Percentiles rank a stretch among this genome's conserved stretches.
Conservation (phyloP, 495 filamentous ascomycete species). For the Penicilliopsis zonata region DNA sequence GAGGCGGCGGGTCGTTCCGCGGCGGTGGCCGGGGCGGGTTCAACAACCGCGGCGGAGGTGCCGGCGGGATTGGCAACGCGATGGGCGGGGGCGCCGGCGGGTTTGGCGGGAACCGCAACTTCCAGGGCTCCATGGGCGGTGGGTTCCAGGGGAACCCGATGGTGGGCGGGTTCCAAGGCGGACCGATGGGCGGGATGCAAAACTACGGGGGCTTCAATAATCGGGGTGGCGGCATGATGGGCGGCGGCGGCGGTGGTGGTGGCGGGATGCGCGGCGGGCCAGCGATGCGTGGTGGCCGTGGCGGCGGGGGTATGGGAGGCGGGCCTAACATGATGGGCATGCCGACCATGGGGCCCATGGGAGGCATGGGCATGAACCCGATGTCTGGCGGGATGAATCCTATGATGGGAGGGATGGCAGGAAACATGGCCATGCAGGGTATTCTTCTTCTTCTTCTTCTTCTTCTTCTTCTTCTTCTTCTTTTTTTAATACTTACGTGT, state of each 20-base stretch:
- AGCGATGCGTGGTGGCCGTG: constrained; percentile 47
- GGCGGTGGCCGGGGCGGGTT: constrained; percentile 39
- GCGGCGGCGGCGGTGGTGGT: constrained; percentile 54
- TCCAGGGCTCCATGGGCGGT: constrained; percentile 26
- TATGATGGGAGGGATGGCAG: constrained; percentile 47
- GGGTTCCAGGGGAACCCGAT: constrained; percentile 39
- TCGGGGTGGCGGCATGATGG: constrained; percentile 53
- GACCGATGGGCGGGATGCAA: constrained; percentile 44
- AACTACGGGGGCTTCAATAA: constrained; percentile 47
- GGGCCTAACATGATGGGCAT: constrained; percentile 44
- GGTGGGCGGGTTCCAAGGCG: constrained; percentile 46
- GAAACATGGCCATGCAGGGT: constrained; percentile 50
- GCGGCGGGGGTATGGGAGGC: constrained; percentile 52
- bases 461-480: too few species aligned
- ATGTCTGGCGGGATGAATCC: constrained; percentile 41
- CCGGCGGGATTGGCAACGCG: constrained; percentile 26
- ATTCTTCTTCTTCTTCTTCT: too few species aligned
- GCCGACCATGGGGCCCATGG: constrained; percentile 38
- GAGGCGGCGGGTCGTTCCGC: constrained; percentile 31
- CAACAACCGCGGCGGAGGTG: constrained; percentile 31
- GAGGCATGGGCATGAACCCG: constrained; percentile 52
- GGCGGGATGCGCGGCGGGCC: constrained; percentile 62
- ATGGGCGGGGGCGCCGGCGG: constrained; percentile 43
- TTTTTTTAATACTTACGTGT: too few species aligned
- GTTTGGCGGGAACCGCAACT: constrained; percentile 39